A percentile compares a stretch with the other conserved stretches of the same genome.
Evolutionary conservation across 2,329 filamentous ascomycete genomes (phyloP).

Genomic region (Sclerotinia borealis): DNA sequence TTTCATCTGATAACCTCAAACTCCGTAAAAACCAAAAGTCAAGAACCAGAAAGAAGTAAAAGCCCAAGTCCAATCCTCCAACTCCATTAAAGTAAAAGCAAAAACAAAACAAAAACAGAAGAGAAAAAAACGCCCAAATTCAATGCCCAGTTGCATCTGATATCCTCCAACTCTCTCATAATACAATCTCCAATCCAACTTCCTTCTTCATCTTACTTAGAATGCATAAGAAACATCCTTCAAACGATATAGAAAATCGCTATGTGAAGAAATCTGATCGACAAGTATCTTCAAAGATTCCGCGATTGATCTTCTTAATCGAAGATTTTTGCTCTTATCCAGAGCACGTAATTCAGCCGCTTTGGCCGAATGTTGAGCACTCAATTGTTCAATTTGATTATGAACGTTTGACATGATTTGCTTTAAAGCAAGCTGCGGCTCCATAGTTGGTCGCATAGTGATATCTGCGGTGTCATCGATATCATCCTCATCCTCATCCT

Average conservation of each 20-base stretch:
- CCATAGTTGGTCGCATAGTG: constrained; percentile 4
- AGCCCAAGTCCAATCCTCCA: background rate
- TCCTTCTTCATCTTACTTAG: background rate
- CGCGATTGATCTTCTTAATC: constrained; percentile 5
- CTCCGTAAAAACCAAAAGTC: background rate
- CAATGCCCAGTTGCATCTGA: background rate
- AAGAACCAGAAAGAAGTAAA: background rate
- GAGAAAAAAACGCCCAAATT: background rate
- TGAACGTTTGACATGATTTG: background rate
- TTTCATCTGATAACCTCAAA: background rate
- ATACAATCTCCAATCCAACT: background rate
- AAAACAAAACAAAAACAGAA: background rate
- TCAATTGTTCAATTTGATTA: constrained; percentile 2
- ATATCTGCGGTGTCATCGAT: background rate
- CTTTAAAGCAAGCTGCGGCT: background rate
- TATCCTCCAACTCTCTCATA: background rate
- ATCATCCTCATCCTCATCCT: background rate
- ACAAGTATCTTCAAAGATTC: constrained; percentile 4
- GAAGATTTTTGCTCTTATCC: constrained; percentile 6
- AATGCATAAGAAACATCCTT: constrained; percentile 7
- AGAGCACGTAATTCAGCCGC: background rate
- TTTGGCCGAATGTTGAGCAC: constrained; percentile 3
- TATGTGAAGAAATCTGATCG: constrained; percentile 4
- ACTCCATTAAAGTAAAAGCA: too few relatives aligned
- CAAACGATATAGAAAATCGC: constrained; percentile 6